These are phyloP conservation scores for Lactarius vividus DNA, from an alignment of 768 basidiomycete species.

Conservation along the genomic window DNA sequence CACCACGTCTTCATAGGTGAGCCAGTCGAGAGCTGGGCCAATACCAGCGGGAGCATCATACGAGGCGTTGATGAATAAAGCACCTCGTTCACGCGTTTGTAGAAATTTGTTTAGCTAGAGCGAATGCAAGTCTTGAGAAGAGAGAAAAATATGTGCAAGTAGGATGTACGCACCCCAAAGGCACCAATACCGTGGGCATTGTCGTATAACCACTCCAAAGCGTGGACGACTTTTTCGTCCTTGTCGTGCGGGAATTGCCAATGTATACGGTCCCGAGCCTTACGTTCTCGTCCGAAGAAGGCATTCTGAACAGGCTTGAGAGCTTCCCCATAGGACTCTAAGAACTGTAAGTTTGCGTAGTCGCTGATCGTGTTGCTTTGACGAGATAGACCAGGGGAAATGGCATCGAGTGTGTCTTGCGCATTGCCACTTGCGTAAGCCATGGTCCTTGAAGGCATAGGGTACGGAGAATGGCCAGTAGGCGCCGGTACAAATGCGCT, in stretches of 20 bases:
- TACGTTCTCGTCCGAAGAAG: slow-evolving; percentile 29
- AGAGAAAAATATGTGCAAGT: neutral
- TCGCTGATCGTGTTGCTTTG: slow-evolving; percentile 16
- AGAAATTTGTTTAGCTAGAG: slow-evolving; percentile 26
- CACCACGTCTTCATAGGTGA: slow-evolving; percentile 24
- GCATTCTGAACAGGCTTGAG: slow-evolving; percentile 21
- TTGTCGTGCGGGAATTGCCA: slow-evolving; percentile 30
- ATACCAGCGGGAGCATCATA: slow-evolving; percentile 4
- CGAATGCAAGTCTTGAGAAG: neutral
- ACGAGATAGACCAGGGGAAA: slow-evolving; percentile 17
- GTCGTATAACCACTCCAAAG: slow-evolving; percentile 25
- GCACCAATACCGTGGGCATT: slow-evolving; percentile 20
- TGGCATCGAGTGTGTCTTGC: slow-evolving; percentile 8
- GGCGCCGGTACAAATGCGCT: slow-evolving; percentile 16
- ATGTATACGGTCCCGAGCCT: slow-evolving; percentile 28
- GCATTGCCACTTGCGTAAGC: slow-evolving; percentile 23
- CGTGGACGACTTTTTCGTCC: slow-evolving; percentile 23
- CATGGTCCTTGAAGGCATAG: slow-evolving; percentile 29
- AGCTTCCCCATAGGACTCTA: slow-evolving; percentile 24
- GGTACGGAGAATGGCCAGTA: slow-evolving; percentile 16
- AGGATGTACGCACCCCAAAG: slow-evolving; percentile 27
- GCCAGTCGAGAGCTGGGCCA: slow-evolving; percentile 26
- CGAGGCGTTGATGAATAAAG: slow-evolving; percentile 27
- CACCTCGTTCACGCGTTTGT: slow-evolving; percentile 27
- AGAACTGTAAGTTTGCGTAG: slow-evolving; percentile 11